Percentiles rank a stretch among this genome's conserved stretches.
These are phyloP conservation scores for Hypoxylon crocopeplum DNA, from an alignment of 495 filamentous ascomycete genomes.

Conservation along the genomic window DNA sequence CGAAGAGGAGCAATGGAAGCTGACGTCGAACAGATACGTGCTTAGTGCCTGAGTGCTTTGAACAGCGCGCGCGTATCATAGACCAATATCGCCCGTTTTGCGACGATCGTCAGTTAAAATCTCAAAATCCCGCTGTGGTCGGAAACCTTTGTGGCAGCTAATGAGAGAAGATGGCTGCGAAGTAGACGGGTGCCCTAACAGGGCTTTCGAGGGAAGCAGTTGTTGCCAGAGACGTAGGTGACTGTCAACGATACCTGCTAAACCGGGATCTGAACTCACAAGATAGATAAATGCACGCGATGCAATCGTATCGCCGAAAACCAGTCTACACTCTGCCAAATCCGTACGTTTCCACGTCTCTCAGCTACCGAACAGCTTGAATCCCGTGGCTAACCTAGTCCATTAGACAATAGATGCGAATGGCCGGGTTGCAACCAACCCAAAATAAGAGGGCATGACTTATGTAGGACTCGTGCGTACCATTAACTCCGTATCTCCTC, in stretches of 20 bases:
- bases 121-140: not conserved
- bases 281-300: not conserved
- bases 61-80: slow-evolving; percentile 16
- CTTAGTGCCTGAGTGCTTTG: not conserved
- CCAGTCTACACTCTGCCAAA: not conserved
- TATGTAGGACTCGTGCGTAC: slow-evolving; percentile 10
- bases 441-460: not conserved
- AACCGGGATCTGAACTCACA: not conserved
- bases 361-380: not conserved
- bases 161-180: slow-evolving; percentile 13
- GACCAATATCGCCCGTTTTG: slow-evolving; percentile 39
- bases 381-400: not conserved
- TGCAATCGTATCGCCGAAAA: not conserved
- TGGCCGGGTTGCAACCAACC: not conserved
- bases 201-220: not conserved
- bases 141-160: not conserved
- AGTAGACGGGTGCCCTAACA: not conserved
- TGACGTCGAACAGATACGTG: slow-evolving; percentile 24
- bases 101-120: slow-evolving; percentile 32
- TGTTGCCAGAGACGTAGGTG: slow-evolving; percentile 17
- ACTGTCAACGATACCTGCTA: not conserved
- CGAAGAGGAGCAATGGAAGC: not conserved
- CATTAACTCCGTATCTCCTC: not conserved
- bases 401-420: slow-evolving; percentile 41
- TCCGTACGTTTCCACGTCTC: not conserved